Evolutionary conservation across 2,329 filamentous ascomycete species (phyloP).

Genomic region (Emmonsiellopsis sp.): DNA sequence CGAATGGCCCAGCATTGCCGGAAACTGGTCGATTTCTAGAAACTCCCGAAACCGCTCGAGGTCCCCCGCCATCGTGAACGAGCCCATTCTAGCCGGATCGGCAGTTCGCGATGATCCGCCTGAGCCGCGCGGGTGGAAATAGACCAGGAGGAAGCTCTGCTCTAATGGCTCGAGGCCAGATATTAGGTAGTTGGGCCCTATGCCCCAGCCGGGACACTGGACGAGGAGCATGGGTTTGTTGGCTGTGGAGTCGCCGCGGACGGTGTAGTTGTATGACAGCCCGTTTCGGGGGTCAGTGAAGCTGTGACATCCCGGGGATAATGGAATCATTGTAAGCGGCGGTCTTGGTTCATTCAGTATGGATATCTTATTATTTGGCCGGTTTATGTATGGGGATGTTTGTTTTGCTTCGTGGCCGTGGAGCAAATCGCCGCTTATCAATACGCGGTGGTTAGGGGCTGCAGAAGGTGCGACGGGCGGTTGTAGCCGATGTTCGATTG

Average conservation of each 20-base stretch:
- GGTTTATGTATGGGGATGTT: no score
- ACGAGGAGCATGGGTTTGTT: constrained; percentile 10
- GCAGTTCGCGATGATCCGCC: constrained; percentile 10
- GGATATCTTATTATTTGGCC: no score
- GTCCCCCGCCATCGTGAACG: constrained; percentile 15
- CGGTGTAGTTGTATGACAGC: constrained; percentile 14
- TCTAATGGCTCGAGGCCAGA: constrained; percentile 11
- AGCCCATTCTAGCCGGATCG: constrained; percentile 12
- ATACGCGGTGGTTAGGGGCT: no score
- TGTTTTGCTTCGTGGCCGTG: no score
- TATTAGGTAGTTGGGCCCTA: constrained; percentile 16
- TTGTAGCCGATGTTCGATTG: no score
- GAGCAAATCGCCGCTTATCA: no score
- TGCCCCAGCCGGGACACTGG: constrained; percentile 18
- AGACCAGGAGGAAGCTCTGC: constrained; percentile 14
- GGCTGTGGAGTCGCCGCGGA: constrained; percentile 5
- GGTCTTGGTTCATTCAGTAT: no score
- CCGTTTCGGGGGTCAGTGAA: constrained; percentile 11
- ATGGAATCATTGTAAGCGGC: neutral
- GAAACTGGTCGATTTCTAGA: constrained; percentile 13
- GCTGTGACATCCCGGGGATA: constrained; percentile 10
- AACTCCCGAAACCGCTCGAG: constrained; percentile 18
- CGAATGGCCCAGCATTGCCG: constrained; percentile 17
- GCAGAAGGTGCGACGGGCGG: no score
- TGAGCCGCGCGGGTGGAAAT: constrained; percentile 20